A percentile compares a stretch with the other conserved stretches of the same genome.
Conservation (phyloP, 805 yeast species). For the Metschnikowia gruessii region DNA sequence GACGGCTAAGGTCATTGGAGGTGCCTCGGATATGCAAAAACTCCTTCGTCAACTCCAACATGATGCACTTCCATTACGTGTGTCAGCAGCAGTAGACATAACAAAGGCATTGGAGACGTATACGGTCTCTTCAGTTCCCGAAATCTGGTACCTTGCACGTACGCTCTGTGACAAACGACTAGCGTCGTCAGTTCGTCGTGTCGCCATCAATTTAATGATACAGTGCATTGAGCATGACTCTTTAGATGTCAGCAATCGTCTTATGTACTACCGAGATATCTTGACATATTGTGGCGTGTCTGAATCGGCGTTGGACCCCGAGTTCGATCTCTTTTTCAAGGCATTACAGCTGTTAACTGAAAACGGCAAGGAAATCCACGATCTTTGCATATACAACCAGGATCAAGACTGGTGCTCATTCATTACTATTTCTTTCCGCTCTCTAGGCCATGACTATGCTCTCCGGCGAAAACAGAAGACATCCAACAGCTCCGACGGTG, state of each 20-base stretch:
- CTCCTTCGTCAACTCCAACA: conserved; percentile 38
- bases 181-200: conserved; percentile 32
- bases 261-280: conserved; percentile 61
- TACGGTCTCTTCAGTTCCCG: conserved; percentile 59
- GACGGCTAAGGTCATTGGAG: conserved; percentile 45
- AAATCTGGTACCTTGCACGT: conserved; percentile 70
- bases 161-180: conserved; percentile 44
- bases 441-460: conserved; percentile 13
- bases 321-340: conserved; percentile 47
- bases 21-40: conserved; percentile 39
- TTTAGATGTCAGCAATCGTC: conserved; percentile 42
- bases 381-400: conserved; percentile 45
- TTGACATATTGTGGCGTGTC: conserved; percentile 39
- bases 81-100: conserved; percentile 51
- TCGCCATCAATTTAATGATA: conserved; percentile 51
- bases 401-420: conserved; percentile 24
- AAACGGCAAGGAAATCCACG: conserved; percentile 53
- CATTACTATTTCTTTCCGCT: conserved; percentile 11
- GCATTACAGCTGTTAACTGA: conserved; percentile 49
- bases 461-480: background rate
- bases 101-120: conserved; percentile 49
- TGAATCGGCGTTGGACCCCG: conserved; percentile 40
- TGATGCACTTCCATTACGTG: conserved; percentile 38
- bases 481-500: background rate
- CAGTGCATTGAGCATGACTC: conserved; percentile 58